Conservation (phyloP, 2,329 filamentous ascomycete species). For the Calycina herbarum region DNA sequence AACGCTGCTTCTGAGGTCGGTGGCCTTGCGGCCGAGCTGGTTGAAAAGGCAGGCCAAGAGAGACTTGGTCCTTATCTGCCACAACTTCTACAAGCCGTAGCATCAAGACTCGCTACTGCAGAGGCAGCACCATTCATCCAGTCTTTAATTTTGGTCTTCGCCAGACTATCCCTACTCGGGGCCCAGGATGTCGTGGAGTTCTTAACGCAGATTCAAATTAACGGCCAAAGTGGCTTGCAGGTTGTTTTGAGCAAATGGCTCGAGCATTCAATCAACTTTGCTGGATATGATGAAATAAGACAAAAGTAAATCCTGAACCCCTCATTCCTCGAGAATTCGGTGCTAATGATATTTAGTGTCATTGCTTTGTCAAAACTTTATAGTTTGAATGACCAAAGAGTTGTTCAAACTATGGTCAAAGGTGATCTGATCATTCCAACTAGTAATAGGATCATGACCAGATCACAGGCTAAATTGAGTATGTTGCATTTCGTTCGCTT, state of each 20-base stretch:
- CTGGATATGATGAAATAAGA: slow-evolving; percentile 96
- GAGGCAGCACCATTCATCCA: slow-evolving; percentile 90
- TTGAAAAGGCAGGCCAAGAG: slow-evolving; percentile 92
- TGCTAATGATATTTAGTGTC: slow-evolving; percentile 57
- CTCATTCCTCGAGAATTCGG: not conserved
- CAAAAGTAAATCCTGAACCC: slow-evolving; percentile 70
- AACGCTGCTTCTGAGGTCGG: slow-evolving; percentile 95
- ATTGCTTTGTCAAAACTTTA: slow-evolving; percentile 92
- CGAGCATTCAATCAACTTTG: slow-evolving; percentile 94
- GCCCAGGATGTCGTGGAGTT: slow-evolving; percentile 91
- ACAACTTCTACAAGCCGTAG: slow-evolving; percentile 86
- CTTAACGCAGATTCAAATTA: slow-evolving; percentile 79
- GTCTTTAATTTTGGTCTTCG: slow-evolving; percentile 92
- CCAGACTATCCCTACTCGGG: slow-evolving; percentile 80
- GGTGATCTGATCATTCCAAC: slow-evolving; percentile 83
- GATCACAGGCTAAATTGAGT: slow-evolving; percentile 85
- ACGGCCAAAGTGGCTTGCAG: slow-evolving; percentile 77
- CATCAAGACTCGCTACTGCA: slow-evolving; percentile 78
- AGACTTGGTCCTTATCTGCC: slow-evolving; percentile 86
- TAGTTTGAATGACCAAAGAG: slow-evolving; percentile 76
- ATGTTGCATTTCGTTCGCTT: slow-evolving; percentile 37
- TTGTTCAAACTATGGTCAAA: slow-evolving; percentile 80
- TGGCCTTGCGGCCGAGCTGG: slow-evolving; percentile 87
- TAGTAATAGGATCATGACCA: slow-evolving; percentile 86
- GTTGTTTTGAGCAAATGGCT: slow-evolving; percentile 94